Base-by-base conservation (phyloP, 2,329 filamentous ascomycete species). In the Metarhizium humberi region DNA sequence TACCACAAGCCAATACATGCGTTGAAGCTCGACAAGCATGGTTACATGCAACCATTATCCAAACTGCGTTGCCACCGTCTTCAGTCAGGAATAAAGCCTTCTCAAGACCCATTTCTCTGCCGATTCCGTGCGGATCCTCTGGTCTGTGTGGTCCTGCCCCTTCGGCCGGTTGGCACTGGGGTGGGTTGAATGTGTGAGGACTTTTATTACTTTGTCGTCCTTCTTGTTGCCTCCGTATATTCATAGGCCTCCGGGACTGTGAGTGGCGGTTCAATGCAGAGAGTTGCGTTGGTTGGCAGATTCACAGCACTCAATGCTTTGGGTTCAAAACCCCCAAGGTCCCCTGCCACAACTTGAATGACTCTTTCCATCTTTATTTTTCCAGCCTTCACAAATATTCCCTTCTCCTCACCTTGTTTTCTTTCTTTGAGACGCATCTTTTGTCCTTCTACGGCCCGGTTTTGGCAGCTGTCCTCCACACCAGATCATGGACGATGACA, bases 401-500 rank as follows among this genome's bases (percentile, higher is more conserved):
- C 7, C 5, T 13, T 40, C 38, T 40, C 38, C 13, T 40, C 38
- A 40, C 6, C 16, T 45, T 45, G 16, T 20, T 20, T 10, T 18
- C 20, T 48, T 30, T 29, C 18, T 14, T 30, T 29, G 13, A 30
- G 25, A 11, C 4, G 25, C 30, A 2, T 29, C 45, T 29, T 48
- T 30, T 30, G n/a, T 48, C 4, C 13, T 30, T 30, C 10, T 29
- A 34, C 18, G 25, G 11, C 25, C 10, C 8, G 45, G 4, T 29
- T 30, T 30, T 2, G 18, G 45, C 7, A 48, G 13, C 13, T 16
- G 20, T 14, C 7, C 20, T 48, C 13, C 18, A 13, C 18, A 29
- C 11, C n/a, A 29, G 45, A n/a, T 14, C 45, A 48, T 48, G 45
- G 45, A 48, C 13, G 72, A 75, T n/a, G 75, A 77, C 51, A 75